These are phyloP conservation scores for Zasmidium angulare DNA, from an alignment of 2,329 filamentous ascomycete species.

Conservation along the genomic window DNA sequence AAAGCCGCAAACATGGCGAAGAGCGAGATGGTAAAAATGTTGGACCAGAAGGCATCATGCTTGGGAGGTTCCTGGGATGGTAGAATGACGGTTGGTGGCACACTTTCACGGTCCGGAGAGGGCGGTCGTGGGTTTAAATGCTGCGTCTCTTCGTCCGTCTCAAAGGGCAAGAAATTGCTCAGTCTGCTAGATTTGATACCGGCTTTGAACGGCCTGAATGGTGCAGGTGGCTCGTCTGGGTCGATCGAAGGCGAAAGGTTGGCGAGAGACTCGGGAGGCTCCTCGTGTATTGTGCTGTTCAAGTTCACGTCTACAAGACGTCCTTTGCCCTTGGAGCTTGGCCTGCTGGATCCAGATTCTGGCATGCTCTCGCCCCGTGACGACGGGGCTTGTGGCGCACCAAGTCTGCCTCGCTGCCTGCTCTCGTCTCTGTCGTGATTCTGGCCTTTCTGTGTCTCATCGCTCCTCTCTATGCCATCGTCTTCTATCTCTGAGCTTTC, in stretches of 20 bases:
- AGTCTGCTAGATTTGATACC: slow-evolving; percentile 37
- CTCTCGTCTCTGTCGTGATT: slow-evolving; percentile 40
- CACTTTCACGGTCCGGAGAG: slow-evolving; percentile 54
- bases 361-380: slow-evolving; percentile 43
- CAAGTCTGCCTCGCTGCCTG: slow-evolving; percentile 40
- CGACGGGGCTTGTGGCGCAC: slow-evolving; percentile 34
- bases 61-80: slow-evolving; percentile 68
- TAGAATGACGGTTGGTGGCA: slow-evolving; percentile 57
- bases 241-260: slow-evolving; percentile 39
- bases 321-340: slow-evolving; percentile 59
- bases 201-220: slow-evolving; percentile 57
- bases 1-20: slow-evolving; percentile 85
- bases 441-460: slow-evolving; percentile 39
- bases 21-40: slow-evolving; percentile 80
- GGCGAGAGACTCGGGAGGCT: slow-evolving; percentile 38
- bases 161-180: slow-evolving; percentile 50
- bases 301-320: slow-evolving; percentile 84
- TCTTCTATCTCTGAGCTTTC: slow-evolving; percentile 84
- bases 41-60: slow-evolving; percentile 90
- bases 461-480: slow-evolving; percentile 48
- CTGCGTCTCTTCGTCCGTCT: slow-evolving; percentile 53
- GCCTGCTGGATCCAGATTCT: slow-evolving; percentile 41
- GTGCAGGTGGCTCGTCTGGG: slow-evolving; percentile 48
- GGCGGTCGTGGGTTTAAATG: slow-evolving; percentile 46
- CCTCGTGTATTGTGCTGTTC: slow-evolving; percentile 60